Evolutionary conservation across 495 filamentous ascomycete genomes (phyloP).

Genomic region (Letharia columbiana): DNA sequence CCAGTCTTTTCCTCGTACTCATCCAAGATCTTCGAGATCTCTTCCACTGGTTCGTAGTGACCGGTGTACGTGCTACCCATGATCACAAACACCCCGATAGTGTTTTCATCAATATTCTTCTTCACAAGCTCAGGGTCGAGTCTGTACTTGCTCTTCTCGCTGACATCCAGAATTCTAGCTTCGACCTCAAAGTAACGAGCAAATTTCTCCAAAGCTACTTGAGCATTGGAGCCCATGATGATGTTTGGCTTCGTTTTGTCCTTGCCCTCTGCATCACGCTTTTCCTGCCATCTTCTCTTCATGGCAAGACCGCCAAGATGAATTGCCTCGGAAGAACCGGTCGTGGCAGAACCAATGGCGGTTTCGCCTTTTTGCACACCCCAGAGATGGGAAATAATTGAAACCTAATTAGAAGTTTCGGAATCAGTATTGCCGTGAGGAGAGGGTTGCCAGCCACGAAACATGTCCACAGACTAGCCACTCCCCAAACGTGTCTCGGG

Average conservation of each 20-base stretch:
- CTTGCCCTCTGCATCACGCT: slow-evolving; percentile 49
- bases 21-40: slow-evolving; percentile 57
- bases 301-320: slow-evolving; percentile 69
- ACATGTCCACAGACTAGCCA: neutral
- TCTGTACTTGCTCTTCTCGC: slow-evolving; percentile 50
- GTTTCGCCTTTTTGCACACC: slow-evolving; percentile 54
- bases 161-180: slow-evolving; percentile 59
- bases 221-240: slow-evolving; percentile 69
- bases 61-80: slow-evolving; percentile 68
- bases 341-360: slow-evolving; percentile 64
- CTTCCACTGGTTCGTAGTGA: slow-evolving; percentile 67
- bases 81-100: slow-evolving; percentile 70
- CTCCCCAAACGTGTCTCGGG: neutral
- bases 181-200: slow-evolving; percentile 73
- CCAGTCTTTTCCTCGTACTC: slow-evolving; percentile 56
- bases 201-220: slow-evolving; percentile 66
- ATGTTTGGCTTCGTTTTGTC: slow-evolving; percentile 60
- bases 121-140: slow-evolving; percentile 56
- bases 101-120: slow-evolving; percentile 67
- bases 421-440: neutral
- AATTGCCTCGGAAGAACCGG: slow-evolving; percentile 65
- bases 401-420: slow-evolving; percentile 28
- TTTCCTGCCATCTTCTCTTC: slow-evolving; percentile 71
- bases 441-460: neutral
- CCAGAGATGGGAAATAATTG: slow-evolving; percentile 65